Percentiles rank a stretch among this genome's conserved stretches.
phyloP scores from a whole-genome alignment of 2,329 filamentous ascomycete genomes.

The Claviceps capensis region DNA sequence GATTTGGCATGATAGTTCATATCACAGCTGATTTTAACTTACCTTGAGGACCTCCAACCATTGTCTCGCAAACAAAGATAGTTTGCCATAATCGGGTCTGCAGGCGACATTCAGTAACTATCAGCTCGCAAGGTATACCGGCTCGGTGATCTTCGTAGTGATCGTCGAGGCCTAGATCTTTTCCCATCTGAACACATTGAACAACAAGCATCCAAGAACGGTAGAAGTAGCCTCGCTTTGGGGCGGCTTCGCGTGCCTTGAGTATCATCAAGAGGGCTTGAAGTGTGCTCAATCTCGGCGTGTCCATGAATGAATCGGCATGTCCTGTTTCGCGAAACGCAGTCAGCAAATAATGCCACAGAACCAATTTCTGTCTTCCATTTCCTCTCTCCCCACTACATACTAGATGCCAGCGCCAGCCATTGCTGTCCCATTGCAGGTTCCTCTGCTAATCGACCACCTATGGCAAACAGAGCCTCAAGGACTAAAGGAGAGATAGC shows the following conservation, averaged over 20 bases:
- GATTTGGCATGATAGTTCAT: not conserved
- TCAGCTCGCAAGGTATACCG: slow-evolving; percentile 55
- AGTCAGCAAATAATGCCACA: not conserved
- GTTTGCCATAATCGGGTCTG: slow-evolving; percentile 86
- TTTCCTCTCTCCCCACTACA: slow-evolving; percentile 10
- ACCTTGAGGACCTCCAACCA: slow-evolving; percentile 93
- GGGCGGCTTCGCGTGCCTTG: slow-evolving; percentile 83
- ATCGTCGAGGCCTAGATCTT: slow-evolving; percentile 79
- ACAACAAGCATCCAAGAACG: slow-evolving; percentile 95
- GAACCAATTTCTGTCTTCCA: not conserved
- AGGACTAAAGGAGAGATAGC: slow-evolving; percentile 79
- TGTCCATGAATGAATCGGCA: slow-evolving; percentile 85
- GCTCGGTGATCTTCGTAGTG: slow-evolving; percentile 68
- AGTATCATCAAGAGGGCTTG: slow-evolving; percentile 78
- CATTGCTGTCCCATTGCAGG: slow-evolving; percentile 78
- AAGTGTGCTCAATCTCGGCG: slow-evolving; percentile 78
- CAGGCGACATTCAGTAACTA: slow-evolving; percentile 61
- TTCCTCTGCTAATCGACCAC: slow-evolving; percentile 70
- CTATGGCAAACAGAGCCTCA: slow-evolving; percentile 84
- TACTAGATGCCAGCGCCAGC: slow-evolving; percentile 79
- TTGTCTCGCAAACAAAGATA: slow-evolving; percentile 72
- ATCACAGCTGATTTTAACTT: not conserved
- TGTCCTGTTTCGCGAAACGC: slow-evolving; percentile 45
- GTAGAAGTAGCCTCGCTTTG: slow-evolving; percentile 90
- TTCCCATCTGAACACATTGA: slow-evolving; percentile 82